These are phyloP conservation scores for Sphaerulina vaccinii DNA, from an alignment of 2,329 filamentous ascomycete species.

Conservation along the genomic window DNA sequence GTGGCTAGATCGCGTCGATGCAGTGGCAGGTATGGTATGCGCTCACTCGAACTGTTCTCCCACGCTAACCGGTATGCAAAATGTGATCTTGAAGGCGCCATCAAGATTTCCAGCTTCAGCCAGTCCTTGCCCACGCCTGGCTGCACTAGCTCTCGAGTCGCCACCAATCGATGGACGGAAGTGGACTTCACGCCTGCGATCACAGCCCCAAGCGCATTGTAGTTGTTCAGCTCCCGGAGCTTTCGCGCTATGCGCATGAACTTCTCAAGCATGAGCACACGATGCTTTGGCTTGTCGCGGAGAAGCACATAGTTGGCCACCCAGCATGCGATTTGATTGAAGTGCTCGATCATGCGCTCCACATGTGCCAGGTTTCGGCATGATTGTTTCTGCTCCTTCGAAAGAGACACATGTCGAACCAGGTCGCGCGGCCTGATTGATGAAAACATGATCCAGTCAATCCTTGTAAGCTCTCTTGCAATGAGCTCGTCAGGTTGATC, in stretches of 20 bases:
- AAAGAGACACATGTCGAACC: slow-evolving; percentile 81
- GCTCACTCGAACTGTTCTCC: slow-evolving; percentile 87
- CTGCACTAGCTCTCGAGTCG: slow-evolving; percentile 75
- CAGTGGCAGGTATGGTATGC: slow-evolving; percentile 90
- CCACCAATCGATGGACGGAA: slow-evolving; percentile 76
- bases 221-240: slow-evolving; percentile 89
- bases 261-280: slow-evolving; percentile 86
- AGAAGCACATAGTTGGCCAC: slow-evolving; percentile 64
- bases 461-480: slow-evolving; percentile 86
- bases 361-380: slow-evolving; percentile 76
- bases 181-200: slow-evolving; percentile 89
- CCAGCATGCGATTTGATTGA: slow-evolving; percentile 59
- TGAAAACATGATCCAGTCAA: slow-evolving; percentile 98
- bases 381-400: slow-evolving; percentile 52
- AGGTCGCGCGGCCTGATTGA: slow-evolving; percentile 91
- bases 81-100: slow-evolving; percentile 89
- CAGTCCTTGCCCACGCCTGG: slow-evolving; percentile 76
- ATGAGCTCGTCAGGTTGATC: slow-evolving; percentile 79
- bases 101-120: slow-evolving; percentile 82
- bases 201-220: slow-evolving; percentile 92
- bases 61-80: slow-evolving; percentile 95
- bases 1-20: slow-evolving; percentile 87
- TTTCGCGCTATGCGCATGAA: slow-evolving; percentile 88
- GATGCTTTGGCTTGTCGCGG: slow-evolving; percentile 92
- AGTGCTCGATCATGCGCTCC: slow-evolving; percentile 88